Conservation (phyloP, 352 stramenopile genomes). For the Phytopythium montanum region DNA sequence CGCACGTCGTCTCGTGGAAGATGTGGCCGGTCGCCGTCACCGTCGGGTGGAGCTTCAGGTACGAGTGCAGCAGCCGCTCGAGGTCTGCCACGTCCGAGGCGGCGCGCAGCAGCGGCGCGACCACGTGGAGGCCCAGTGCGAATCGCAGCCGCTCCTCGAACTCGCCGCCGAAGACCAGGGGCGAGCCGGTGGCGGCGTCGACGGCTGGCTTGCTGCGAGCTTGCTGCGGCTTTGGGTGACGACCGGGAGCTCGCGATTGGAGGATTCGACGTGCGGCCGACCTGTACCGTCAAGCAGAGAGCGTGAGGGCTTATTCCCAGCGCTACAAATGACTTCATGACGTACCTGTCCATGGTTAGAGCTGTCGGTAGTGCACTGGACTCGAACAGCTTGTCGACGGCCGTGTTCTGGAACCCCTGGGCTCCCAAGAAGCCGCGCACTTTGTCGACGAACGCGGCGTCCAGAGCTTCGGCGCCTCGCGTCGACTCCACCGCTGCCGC, state of each 20-base stretch:
- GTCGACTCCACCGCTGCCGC: neutral
- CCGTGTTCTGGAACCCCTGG: conserved; percentile 21
- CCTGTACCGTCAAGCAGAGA: neutral
- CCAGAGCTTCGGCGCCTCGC: neutral
- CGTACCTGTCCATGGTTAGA: conserved; percentile 16
- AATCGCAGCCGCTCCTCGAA: conserved; percentile 22
- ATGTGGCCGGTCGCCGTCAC: conserved; percentile 12
- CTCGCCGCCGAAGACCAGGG: conserved; percentile 7
- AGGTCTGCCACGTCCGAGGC: conserved; percentile 16
- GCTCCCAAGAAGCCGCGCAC: conserved; percentile 18
- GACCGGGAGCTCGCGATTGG: neutral
- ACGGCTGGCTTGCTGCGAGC: neutral
- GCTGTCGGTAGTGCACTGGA: neutral
- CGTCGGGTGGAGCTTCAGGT: conserved; percentile 15
- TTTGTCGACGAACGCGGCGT: conserved; percentile 4
- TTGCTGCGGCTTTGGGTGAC: neutral
- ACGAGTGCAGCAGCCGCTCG: conserved; percentile 20
- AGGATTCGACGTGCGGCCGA: neutral
- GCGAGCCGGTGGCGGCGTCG: neutral
- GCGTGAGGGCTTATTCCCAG: neutral
- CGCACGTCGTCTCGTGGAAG: conserved; percentile 13
- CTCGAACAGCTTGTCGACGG: conserved; percentile 15
- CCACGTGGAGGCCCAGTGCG: conserved; percentile 13
- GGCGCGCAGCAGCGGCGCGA: conserved; percentile 18
- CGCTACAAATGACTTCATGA: neutral